These are phyloP conservation scores for Lanmaoa rubissima DNA, from an alignment of 768 basidiomycete genomes.

Conservation along the genomic window DNA sequence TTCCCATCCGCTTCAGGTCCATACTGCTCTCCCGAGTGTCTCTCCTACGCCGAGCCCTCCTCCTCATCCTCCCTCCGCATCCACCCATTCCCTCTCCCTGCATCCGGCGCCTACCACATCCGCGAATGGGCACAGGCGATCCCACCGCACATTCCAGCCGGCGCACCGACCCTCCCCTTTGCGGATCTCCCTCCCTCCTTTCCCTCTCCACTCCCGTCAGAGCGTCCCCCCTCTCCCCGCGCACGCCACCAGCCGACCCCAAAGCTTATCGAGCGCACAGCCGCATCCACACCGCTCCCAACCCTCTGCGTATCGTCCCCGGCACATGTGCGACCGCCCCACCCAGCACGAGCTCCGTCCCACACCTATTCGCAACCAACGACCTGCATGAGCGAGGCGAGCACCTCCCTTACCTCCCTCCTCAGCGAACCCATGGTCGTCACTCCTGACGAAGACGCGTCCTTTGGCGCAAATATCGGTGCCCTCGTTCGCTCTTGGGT, in stretches of 20 bases:
- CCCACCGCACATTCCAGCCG: slow-evolving; percentile 32
- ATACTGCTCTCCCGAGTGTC: slow-evolving; percentile 56
- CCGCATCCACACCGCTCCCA: slow-evolving; percentile 36
- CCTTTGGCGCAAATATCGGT: slow-evolving; percentile 48
- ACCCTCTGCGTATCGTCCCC: slow-evolving; percentile 52
- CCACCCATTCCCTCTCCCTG: not conserved
- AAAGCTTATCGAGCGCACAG: slow-evolving; percentile 36
- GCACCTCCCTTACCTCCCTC: slow-evolving; percentile 53
- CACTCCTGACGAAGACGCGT: slow-evolving; percentile 40
- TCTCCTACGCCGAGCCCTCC: slow-evolving; percentile 38
- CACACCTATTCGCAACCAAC: slow-evolving; percentile 35
- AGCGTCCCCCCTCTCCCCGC: slow-evolving; percentile 22
- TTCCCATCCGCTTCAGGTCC: slow-evolving; percentile 33
- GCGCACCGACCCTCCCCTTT: slow-evolving; percentile 31
- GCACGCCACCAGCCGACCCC: slow-evolving; percentile 28
- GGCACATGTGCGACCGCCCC: slow-evolving; percentile 24
- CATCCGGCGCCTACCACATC: slow-evolving; percentile 17
- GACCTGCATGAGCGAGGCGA: slow-evolving; percentile 36
- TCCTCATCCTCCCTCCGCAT: slow-evolving; percentile 25
- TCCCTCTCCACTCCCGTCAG: slow-evolving; percentile 2
- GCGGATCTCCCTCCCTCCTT: slow-evolving; percentile 11
- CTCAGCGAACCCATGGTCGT: slow-evolving; percentile 41
- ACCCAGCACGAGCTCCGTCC: slow-evolving; percentile 34
- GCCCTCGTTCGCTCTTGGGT: slow-evolving; percentile 34
- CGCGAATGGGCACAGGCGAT: slow-evolving; percentile 32